Conservation (phyloP, 106 monocot genomes). For the Dendrobium catenatum region DNA sequence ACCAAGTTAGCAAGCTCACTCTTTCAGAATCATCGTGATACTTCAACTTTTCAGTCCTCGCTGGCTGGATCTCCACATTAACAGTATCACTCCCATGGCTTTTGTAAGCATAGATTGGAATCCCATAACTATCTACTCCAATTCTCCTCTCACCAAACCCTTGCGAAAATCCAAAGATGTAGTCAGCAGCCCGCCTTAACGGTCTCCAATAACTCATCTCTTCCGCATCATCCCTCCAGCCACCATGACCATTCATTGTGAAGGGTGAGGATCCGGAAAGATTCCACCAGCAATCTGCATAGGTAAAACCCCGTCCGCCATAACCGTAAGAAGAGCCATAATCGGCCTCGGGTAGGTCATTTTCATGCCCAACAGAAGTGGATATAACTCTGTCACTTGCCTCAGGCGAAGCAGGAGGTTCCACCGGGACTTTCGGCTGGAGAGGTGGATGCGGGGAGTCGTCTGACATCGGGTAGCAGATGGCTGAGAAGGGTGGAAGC, state of each 20-base stretch:
- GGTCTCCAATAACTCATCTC: conserved; percentile 32
- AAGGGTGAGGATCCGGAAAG: conserved; percentile 27
- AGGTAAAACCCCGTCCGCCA: background rate
- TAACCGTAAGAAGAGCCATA: conserved; percentile 14
- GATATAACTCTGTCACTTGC: background rate
- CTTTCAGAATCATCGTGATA: conserved; percentile 3
- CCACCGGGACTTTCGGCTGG: background rate
- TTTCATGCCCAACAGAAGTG: background rate
- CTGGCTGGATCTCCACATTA: conserved; percentile 30
- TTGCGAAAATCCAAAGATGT: conserved; percentile 65
- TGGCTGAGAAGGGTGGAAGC: conserved; percentile 56
- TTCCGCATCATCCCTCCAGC: conserved; percentile 3
- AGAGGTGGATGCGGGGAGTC: background rate
- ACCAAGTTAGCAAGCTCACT: background rate
- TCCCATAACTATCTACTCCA: conserved; percentile 44
- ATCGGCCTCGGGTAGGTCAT: background rate
- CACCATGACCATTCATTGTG: background rate
- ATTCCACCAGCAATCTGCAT: background rate
- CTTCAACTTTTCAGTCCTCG: conserved; percentile 18
- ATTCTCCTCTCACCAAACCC: conserved; percentile 54
- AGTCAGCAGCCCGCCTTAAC: conserved; percentile 48
- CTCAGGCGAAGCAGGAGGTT: background rate
- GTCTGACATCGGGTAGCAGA: conserved; percentile 56
- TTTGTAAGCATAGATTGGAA: conserved; percentile 61
- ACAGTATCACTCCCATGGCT: conserved; percentile 17